Evolutionary conservation across 768 basidiomycete genomes (phyloP).

Genomic region (Rubroboletus satanas): DNA sequence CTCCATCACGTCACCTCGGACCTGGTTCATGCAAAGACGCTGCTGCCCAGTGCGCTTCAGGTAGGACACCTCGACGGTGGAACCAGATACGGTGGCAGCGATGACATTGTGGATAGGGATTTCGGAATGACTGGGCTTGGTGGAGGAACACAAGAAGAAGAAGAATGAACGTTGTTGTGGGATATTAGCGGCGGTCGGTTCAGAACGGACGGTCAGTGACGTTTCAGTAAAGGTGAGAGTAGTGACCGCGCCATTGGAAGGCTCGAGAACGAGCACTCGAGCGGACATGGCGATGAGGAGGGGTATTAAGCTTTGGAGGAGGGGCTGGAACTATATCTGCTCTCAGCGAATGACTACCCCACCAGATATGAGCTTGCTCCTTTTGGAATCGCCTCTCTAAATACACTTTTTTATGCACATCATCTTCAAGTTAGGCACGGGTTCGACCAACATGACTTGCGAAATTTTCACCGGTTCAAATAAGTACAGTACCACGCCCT

Average conservation of each 20-base stretch:
- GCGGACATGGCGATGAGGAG: constrained; percentile 13
- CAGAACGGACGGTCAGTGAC: constrained; percentile 25
- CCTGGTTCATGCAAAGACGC: constrained; percentile 34
- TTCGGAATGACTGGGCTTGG: constrained; percentile 15
- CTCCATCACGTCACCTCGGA: constrained; percentile 42
- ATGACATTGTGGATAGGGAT: constrained; percentile 53
- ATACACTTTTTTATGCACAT: not conserved
- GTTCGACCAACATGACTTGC: not conserved
- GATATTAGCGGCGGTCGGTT: constrained; percentile 8
- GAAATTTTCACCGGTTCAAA: not conserved
- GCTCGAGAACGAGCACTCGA: constrained; percentile 19
- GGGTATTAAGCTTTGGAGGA: not conserved
- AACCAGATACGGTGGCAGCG: constrained; percentile 40
- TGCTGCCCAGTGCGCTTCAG: constrained; percentile 43
- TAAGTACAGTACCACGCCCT: not conserved
- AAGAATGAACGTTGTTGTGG: constrained; percentile 7
- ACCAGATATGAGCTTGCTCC: not conserved
- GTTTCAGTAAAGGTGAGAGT: constrained; percentile 29
- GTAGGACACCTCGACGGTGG: constrained; percentile 47
- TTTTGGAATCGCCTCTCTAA: not conserved
- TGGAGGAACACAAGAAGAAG: constrained; percentile 11
- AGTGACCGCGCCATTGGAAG: constrained; percentile 6
- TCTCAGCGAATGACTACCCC: no score
- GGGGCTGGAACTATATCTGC: no score
- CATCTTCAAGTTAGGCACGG: not conserved